These are phyloP conservation scores for Peribolospora baueri DNA, from an alignment of 768 basidiomycete genomes.

Conservation along the genomic window DNA sequence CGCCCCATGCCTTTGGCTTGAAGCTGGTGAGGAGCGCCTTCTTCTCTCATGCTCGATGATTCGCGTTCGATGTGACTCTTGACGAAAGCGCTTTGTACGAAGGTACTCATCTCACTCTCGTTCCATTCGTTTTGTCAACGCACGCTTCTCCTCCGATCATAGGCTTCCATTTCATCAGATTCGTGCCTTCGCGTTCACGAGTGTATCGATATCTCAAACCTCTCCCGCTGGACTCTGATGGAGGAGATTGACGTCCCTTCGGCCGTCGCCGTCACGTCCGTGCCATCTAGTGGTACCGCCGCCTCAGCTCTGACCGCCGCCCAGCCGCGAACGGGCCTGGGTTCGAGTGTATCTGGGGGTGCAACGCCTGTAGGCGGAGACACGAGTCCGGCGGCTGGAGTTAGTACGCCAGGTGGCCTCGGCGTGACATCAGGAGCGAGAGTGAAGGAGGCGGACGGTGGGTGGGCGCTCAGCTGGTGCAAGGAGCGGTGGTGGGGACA, in stretches of 20 bases:
- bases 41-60: not conserved
- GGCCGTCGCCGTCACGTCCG: conserved; percentile 26
- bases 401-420: not conserved
- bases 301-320: not conserved
- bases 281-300: not conserved
- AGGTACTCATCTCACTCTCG: not conserved
- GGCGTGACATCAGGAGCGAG: not conserved
- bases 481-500: conserved; percentile 92
- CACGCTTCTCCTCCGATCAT: not conserved
- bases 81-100: not conserved
- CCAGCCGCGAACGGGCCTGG: not conserved
- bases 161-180: conserved; percentile 79
- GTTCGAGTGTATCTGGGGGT: not conserved
- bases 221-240: conserved; percentile 46
- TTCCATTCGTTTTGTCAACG: too few species aligned
- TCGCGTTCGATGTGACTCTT: not conserved
- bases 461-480: conserved; percentile 88
- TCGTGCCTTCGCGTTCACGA: conserved; percentile 72
- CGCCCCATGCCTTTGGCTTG: conserved; percentile 63
- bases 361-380: not conserved
- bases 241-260: conserved; percentile 51
- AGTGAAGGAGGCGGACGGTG: conserved; percentile 70
- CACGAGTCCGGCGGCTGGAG: not conserved
- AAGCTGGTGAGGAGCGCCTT: conserved; percentile 37
- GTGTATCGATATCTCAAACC: conserved; percentile 35